These are phyloP conservation scores for Lolium perenne DNA, from an alignment of 176 grass and related monocot genomes.

Conservation along the genomic window DNA sequence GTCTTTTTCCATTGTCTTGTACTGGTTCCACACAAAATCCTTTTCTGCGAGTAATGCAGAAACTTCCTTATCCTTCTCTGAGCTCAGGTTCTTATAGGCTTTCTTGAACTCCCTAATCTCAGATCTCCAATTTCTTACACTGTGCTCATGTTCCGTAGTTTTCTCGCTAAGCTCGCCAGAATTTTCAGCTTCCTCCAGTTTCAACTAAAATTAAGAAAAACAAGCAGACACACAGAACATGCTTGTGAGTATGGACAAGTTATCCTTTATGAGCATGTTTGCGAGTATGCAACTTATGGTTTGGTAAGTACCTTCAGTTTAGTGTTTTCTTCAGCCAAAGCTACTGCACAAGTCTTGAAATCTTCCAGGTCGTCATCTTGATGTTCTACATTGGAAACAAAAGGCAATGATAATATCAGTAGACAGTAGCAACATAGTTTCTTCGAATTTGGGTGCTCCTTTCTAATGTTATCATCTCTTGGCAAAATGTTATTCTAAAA, in stretches of 20 bases:
- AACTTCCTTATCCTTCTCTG: conserved; percentile 52
- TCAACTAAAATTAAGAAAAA: conserved; percentile 40
- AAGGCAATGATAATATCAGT: background rate
- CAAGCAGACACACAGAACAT: background rate
- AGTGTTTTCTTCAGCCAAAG: conserved; percentile 50
- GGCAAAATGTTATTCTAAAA: background rate
- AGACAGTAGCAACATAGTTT: background rate
- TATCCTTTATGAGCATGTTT: background rate
- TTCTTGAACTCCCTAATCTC: conserved; percentile 52
- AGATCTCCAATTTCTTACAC: conserved; percentile 23
- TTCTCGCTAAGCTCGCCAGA: background rate
- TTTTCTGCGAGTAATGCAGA: conserved; percentile 49
- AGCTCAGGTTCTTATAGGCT: conserved; percentile 43
- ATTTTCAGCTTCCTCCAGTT: conserved; percentile 34
- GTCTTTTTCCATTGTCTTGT: conserved; percentile 55
- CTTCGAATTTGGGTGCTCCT: background rate
- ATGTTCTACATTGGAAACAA: conserved; percentile 42
- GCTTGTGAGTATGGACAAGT: background rate
- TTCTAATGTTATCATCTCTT: background rate
- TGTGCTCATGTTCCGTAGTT: conserved; percentile 13
- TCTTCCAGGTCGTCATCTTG: conserved; percentile 42
- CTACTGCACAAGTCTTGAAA: conserved; percentile 31
- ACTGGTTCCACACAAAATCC: conserved; percentile 64
- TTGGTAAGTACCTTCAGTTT: conserved; percentile 48
- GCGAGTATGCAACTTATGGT: background rate